A percentile compares a stretch with the other conserved stretches of the same genome.
These are phyloP conservation scores for Trichosanthes cucumerina DNA, from an alignment of 306 rosid species.

Conservation along the genomic window DNA sequence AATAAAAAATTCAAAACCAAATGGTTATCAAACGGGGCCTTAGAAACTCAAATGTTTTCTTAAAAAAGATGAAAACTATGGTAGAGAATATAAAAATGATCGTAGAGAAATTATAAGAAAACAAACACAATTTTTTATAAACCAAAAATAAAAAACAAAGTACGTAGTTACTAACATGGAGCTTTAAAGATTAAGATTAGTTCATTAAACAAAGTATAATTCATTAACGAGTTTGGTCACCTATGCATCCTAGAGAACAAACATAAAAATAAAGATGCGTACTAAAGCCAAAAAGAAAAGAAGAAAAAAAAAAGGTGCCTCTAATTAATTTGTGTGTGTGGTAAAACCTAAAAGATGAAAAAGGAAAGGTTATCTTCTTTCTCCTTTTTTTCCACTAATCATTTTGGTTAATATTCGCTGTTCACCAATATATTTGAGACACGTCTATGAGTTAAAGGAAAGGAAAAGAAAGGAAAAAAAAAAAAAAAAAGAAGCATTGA, in stretches of 20 bases:
- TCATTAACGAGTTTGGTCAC: not conserved
- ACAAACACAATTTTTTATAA: too few relatives aligned
- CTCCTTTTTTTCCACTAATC: not conserved
- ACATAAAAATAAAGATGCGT: not conserved
- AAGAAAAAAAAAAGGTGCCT: not conserved
- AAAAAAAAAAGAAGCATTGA: too few relatives aligned
- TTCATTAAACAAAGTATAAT: too few relatives aligned
- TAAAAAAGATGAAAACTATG: too few relatives aligned
- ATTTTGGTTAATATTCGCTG: not conserved
- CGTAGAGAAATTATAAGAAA: too few relatives aligned
- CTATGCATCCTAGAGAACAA: not conserved
- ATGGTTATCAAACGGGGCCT: too few relatives aligned
- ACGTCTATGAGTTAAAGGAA: not conserved
- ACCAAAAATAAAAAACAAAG: too few relatives aligned
- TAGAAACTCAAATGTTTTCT: too few relatives aligned
- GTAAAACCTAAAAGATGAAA: not conserved
- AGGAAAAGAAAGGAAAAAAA: not conserved
- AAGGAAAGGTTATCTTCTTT: not conserved
- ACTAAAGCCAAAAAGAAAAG: not conserved
- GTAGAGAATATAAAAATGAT: too few relatives aligned
- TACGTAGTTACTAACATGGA: too few relatives aligned
- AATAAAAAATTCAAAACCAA: too few relatives aligned
- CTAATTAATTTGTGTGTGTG: not conserved
- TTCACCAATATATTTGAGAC: not conserved
- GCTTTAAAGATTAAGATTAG: too few relatives aligned